These are phyloP conservation scores for Lophium mytilinum DNA, from an alignment of 495 filamentous ascomycete genomes.

Conservation along the genomic window DNA sequence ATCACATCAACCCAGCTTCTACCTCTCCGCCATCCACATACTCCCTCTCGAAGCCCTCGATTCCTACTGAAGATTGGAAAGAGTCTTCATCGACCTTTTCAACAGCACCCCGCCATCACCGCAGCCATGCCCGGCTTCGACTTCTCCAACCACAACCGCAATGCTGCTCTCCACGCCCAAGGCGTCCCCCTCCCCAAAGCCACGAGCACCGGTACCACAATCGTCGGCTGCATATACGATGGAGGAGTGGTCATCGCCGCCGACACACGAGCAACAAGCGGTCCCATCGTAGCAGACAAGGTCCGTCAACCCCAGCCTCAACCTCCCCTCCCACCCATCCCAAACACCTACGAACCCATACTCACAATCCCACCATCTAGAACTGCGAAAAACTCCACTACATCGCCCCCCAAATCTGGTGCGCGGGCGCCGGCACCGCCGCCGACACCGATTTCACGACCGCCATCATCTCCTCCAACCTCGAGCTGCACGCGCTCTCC, in stretches of 20 bases:
- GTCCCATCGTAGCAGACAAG: conserved; percentile 98
- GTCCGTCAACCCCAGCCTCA: conserved; percentile 32
- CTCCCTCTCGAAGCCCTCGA: neutral
- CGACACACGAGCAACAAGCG: conserved; percentile 95
- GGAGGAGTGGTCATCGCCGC: conserved; percentile 96
- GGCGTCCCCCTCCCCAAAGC: conserved; percentile 94
- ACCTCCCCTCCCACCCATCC: neutral
- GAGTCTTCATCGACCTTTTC: neutral
- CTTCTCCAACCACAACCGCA: conserved; percentile 99
- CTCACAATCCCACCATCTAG: conserved; percentile 34
- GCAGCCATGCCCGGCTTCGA: conserved; percentile 92
- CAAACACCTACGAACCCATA: neutral
- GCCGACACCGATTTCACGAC: conserved; percentile 99
- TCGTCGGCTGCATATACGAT: conserved; percentile 95
- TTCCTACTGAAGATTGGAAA: neutral
- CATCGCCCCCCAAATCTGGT: conserved; percentile 99
- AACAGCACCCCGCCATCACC: conserved; percentile 8
- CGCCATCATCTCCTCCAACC: conserved; percentile 92
- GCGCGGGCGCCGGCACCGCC: conserved; percentile 94
- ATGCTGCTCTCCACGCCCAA: conserved; percentile 85
- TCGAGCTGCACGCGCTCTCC: conserved; percentile 91
- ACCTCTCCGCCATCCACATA: neutral
- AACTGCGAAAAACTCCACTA: conserved; percentile 99
- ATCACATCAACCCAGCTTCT: neutral
- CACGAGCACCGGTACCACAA: conserved; percentile 97